A percentile compares a stretch with the other conserved stretches of the same genome.
Evolutionary conservation across 768 basidiomycete species (phyloP).

Genomic region (Coprinopsis marcescibilis): DNA sequence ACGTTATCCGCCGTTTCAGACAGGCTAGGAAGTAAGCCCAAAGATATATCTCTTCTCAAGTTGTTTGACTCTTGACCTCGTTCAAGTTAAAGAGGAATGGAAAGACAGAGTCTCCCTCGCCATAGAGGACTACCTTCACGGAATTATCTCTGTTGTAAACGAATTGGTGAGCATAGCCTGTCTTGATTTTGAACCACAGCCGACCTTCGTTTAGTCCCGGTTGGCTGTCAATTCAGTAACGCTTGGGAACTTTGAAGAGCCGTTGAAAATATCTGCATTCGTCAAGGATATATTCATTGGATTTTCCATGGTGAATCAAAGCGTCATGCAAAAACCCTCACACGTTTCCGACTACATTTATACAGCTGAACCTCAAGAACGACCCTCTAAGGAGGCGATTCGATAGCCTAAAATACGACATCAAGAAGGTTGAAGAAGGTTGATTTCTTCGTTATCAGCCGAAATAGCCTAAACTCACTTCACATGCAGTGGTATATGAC

Average conservation of each 20-base stretch:
- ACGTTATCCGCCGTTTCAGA: conserved; percentile 47
- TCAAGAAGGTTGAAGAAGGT: conserved; percentile 90
- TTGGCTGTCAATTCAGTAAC: conserved; percentile 81
- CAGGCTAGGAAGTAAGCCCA: conserved; percentile 59
- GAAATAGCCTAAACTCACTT: conserved; percentile 5
- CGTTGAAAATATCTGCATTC: conserved; percentile 69
- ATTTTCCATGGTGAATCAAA: conserved; percentile 86
- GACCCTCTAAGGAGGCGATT: conserved; percentile 70
- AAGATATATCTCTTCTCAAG: conserved; percentile 2
- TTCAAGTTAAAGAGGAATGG: conserved; percentile 64
- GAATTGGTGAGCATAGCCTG: conserved; percentile 52
- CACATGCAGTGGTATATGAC: conserved; percentile 69
- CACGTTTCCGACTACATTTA: too few species aligned
- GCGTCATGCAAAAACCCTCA: too few species aligned
- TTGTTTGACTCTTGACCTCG: conserved; percentile 1
- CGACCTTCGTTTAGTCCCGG: conserved; percentile 47
- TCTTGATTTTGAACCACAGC: background rate
- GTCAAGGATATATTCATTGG: conserved; percentile 81
- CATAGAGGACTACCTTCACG: conserved; percentile 79
- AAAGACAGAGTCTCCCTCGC: conserved; percentile 55
- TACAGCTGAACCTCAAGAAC: conserved; percentile 76
- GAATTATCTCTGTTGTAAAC: conserved; percentile 71
- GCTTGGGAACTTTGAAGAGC: conserved; percentile 73
- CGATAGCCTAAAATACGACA: conserved; percentile 79
- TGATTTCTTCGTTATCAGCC: conserved; percentile 11